These are phyloP conservation scores for Hygrophoropsis aurantiaca DNA, from an alignment of 768 basidiomycete genomes.

Conservation along the genomic window DNA sequence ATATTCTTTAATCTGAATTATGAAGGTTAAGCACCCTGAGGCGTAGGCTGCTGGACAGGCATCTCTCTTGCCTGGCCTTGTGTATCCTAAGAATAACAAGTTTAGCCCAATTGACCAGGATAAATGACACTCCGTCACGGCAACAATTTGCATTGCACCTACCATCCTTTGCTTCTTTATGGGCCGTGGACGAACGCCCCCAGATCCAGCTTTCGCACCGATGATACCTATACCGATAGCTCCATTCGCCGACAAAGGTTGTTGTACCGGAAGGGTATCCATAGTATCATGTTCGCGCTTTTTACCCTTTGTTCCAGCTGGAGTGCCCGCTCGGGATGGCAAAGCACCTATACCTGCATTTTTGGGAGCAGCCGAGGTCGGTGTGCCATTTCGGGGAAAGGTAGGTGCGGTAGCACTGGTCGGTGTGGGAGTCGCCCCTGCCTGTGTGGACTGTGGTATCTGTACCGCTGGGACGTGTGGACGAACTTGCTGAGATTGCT, in stretches of 20 bases:
- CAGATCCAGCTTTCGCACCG: slow-evolving; percentile 58
- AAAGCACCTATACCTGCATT: slow-evolving; percentile 16
- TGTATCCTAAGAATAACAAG: slow-evolving; percentile 45
- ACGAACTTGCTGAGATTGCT: slow-evolving; percentile 13
- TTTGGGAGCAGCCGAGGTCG: slow-evolving; percentile 26
- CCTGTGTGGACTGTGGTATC: slow-evolving; percentile 29
- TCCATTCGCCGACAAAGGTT: slow-evolving; percentile 20
- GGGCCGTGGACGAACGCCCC: slow-evolving; percentile 62
- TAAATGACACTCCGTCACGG: neutral
- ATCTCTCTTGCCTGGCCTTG: slow-evolving; percentile 65
- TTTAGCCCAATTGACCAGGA: slow-evolving; percentile 3
- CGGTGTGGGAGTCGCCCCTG: slow-evolving; percentile 31
- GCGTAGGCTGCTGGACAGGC: slow-evolving; percentile 71
- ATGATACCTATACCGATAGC: slow-evolving; percentile 31
- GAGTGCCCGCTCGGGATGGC: slow-evolving; percentile 20
- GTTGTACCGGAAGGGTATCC: slow-evolving; percentile 6
- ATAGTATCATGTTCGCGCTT: slow-evolving; percentile 30
- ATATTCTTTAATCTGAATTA: neutral
- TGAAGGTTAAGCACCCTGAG: slow-evolving; percentile 55
- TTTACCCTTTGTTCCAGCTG: slow-evolving; percentile 26
- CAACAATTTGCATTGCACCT: slow-evolving; percentile 25
- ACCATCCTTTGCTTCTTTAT: slow-evolving; percentile 79
- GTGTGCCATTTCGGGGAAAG: slow-evolving; percentile 21
- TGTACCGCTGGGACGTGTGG: slow-evolving; percentile 31
- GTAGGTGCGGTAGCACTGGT: slow-evolving; percentile 30